Base-by-base conservation (phyloP, 495 filamentous ascomycete species). In the Xylaria telfairii region DNA sequence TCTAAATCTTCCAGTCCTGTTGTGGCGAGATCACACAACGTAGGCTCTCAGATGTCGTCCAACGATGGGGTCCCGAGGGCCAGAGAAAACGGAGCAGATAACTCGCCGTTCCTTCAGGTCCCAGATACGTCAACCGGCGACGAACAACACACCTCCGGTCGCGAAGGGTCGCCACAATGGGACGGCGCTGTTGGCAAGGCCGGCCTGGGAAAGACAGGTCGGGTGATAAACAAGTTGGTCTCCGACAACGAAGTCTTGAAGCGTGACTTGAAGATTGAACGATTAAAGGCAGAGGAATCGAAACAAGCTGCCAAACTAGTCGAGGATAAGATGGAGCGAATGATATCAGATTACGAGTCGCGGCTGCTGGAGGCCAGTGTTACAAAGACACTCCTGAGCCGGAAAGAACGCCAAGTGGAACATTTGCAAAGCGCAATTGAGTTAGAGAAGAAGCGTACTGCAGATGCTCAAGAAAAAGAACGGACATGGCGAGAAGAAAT, bases 171-270 rank as follows among this genome's bases (percentile, higher is more conserved):
- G 9, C 69, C 76, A 46, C 74, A 80, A 77, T 95, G 92, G 92
- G 92, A 91, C 71, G 85, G 89, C 12, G 91, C 92, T 0, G 88
- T 95, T 47, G 93, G 93, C 49, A 90, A 92, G 65, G 93, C 93
- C 37, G 90, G 89, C 12, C 88, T 92, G 0, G 94, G 94, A 68
- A 97, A 97, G 82, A 96, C 92, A 2, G 94, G 94, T n/a, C 89
- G 94, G 17, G 94, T 98, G 17, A 97, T 98, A 75, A 94, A 97
- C 77, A 89, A 89, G 66, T 79, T 98, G 42, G 93, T 96, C 81
- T 92, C 91, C 44, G 95, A 98, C 73, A 96, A 95, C 74, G 95
- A 97, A 62, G 88, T 90, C 34, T 82, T 96, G 56, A 93, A 90
- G 69, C 90, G 94, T 49, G 94, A 97, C 71, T 87, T 94, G 65